Conservation (phyloP, 2,329 filamentous ascomycete species). For the Neonectria coccinea region DNA sequence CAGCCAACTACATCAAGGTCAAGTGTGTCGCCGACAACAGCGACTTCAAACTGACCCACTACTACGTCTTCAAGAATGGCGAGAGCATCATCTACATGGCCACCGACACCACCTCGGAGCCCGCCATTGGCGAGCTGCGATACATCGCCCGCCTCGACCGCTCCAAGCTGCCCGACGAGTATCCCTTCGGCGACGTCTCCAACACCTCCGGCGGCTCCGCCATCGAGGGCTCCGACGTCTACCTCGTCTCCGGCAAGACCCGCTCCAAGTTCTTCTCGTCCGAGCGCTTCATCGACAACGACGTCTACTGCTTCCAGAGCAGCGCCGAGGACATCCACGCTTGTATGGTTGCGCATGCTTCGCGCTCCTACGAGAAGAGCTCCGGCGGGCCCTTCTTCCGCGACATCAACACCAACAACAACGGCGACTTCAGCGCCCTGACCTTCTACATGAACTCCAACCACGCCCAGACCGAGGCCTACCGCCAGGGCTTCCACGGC, state of each 20-base stretch:
- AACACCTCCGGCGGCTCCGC: constrained; percentile 64
- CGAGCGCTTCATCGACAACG: constrained; percentile 76
- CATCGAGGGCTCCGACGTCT: constrained; percentile 71
- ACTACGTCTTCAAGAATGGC: constrained; percentile 71
- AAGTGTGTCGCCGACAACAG: constrained; percentile 67
- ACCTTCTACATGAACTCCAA: constrained; percentile 78
- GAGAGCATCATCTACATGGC: constrained; percentile 71
- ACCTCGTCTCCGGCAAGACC: constrained; percentile 70
- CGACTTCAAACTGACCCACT: constrained; percentile 65
- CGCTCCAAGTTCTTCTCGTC: constrained; percentile 78
- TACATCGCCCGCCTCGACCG: constrained; percentile 72
- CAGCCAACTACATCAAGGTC: constrained; percentile 67
- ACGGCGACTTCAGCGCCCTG: constrained; percentile 66
- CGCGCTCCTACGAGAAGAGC: constrained; percentile 64
- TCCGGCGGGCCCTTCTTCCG: constrained; percentile 76
- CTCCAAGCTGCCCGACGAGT: constrained; percentile 61
- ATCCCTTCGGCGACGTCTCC: constrained; percentile 66
- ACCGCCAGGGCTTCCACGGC: constrained; percentile 72
- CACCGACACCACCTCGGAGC: constrained; percentile 70
- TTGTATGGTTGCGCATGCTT: constrained; percentile 67
- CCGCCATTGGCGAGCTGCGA: constrained; percentile 69
- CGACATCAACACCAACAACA: constrained; percentile 75
- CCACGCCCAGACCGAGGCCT: constrained; percentile 72
- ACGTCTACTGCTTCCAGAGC: constrained; percentile 71
- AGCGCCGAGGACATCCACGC: constrained; percentile 62